Base-by-base conservation (phyloP, 495 filamentous ascomycete genomes). In the Staphylotrichum tortipilum region DNA sequence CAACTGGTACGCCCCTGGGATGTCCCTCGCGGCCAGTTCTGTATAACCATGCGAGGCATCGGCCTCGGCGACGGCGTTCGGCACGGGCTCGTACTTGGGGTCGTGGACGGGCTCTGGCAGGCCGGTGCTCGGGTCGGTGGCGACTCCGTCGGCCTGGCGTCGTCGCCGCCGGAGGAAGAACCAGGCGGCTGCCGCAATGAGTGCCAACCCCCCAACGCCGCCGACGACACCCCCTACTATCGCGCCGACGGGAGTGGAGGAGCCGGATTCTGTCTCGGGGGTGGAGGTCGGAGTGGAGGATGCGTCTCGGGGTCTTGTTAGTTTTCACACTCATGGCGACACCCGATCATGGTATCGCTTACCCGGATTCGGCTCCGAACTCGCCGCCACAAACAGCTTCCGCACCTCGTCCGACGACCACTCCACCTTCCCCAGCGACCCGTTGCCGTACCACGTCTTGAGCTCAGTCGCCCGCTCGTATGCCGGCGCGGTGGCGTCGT, bases 401-500 rank as follows among this genome's bases (percentile, higher is more conserved):
- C 19, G 36, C 8, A 39, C 36, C 19, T 39, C 36, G 12, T 24
- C 21, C 4, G 43, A 35, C 7, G 43, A 35, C 43, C 43, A 45
- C 8, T 45, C 23, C 11, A 45, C 43, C 2, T 15, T 18, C 12
- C 35, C 43, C 0, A 45, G n/a, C 2, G 30, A 53, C 51, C 49
- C 46, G 26, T 42, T 40, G 8, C 18, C 29, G 30, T 70, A 73
- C 61, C 61, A 66, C 23, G 57, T 42, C 42, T 45, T 49, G 26
- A 71, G 60, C 0, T 40, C 41, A 5, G 47, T 28, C 9, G 67
- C 59, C 18, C 45, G 56, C 40, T 61, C 58, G 43, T 74, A 74
- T 11, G 55, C 44, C 3, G 54, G 47, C 9, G 67, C 71, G 36
- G 64, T 47, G 5, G 68, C 59, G 24, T 72, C 53, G 43, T 70